Evolutionary conservation across 805 yeast genomes (phyloP), one percentile per base, ranked within the genome.

Genomic region (Wickerhamomyces xylosicus): DNA sequence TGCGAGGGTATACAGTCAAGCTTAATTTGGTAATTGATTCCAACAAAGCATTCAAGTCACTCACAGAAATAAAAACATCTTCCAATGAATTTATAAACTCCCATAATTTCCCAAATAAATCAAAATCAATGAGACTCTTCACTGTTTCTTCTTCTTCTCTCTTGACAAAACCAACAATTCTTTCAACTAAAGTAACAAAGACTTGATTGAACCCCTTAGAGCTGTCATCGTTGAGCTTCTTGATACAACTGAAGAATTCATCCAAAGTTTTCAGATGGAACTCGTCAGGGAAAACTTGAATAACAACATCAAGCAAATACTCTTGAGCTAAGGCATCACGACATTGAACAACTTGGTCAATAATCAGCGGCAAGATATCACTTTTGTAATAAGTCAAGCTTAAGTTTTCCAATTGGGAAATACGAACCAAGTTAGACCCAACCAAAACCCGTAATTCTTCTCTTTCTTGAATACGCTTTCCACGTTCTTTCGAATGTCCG

Each of bases 201-300:
- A 89, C 71, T 40, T 73, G 78, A 33, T 77, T 72, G 40, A 82
- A 68, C 34, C 77, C 70, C n/a, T 85, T 82, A 8, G 31, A 7
- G 6, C 9, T 21, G 35, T 71, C 67, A 1, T 92, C 87, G 53
- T 76, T 78, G 43, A 92, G 64, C 41, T 74, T 69, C 39, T 78
- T 60, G 17, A 85, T 72, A 1, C 89, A 77, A 22, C 69, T 70
- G 47, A 92, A 66, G 47, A 84, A 75, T 25, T 64, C 61, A 38
- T 78, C 77, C 48, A 92, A 64, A 0, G 96, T 85, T 17, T 69
- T 69, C 43, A 87, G 62, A 52, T 92, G 97, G 57, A 82, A 90
- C 46, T 83, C 85, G 52, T 85, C 96, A 1, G 97, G 97, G 63
- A 92, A 92, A 2, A 89, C 94, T 56, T 90, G 97, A 40, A 89